A percentile compares a stretch with the other conserved stretches of the same genome.
These are phyloP conservation scores for Apiospora sp. DNA, from an alignment of 2,329 filamentous ascomycete species.

Conservation along the genomic window DNA sequence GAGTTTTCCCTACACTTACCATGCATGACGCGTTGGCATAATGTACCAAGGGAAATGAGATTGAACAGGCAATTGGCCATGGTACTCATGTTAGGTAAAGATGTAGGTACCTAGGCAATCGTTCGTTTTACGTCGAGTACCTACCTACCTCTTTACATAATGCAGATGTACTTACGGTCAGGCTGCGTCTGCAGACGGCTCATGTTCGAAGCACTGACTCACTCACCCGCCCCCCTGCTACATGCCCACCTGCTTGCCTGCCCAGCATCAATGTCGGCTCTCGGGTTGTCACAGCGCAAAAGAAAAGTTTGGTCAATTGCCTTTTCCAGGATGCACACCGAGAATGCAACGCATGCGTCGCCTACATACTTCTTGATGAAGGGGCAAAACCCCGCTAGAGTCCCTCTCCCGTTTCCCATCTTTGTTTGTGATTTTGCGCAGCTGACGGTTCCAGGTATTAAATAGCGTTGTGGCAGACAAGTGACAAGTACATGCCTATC, in stretches of 20 bases:
- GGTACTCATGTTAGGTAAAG: background rate
- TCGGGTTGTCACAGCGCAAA: slow-evolving; percentile 3
- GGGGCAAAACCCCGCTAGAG: background rate
- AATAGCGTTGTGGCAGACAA: background rate
- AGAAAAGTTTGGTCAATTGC: background rate
- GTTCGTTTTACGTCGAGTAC: background rate
- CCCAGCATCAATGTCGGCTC: background rate
- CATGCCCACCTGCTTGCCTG: background rate
- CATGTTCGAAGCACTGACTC: background rate
- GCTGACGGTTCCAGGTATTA: background rate
- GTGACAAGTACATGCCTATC: background rate
- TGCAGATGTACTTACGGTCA: background rate
- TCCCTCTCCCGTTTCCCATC: background rate
- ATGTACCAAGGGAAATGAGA: background rate
- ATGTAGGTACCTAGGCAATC: background rate
- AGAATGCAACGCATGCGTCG: background rate
- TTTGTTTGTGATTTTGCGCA: background rate
- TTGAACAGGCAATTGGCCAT: background rate
- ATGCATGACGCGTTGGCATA: background rate
- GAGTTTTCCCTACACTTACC: background rate
- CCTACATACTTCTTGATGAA: background rate
- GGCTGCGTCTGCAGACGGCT: background rate
- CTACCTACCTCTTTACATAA: background rate
- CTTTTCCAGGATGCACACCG: slow-evolving; percentile 1
- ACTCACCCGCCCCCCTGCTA: background rate